These are phyloP conservation scores for Alternaria incomplexa DNA, from an alignment of 2,329 filamentous ascomycete species.

Conservation along the genomic window DNA sequence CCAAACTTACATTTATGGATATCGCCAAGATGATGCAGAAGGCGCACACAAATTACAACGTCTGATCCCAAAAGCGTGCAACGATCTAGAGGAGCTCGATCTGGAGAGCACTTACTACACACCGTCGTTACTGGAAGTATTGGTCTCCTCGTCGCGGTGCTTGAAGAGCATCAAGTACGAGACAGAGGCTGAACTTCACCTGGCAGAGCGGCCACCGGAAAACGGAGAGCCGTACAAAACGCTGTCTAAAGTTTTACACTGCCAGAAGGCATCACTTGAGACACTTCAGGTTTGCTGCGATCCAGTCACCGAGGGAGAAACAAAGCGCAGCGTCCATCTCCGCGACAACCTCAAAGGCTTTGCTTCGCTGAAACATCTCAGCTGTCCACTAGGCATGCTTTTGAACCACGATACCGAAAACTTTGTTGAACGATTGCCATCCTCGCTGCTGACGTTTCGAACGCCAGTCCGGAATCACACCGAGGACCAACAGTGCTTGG, in stretches of 20 bases:
- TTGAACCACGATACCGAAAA: constrained; percentile 1
- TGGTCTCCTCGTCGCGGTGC: constrained; percentile 21
- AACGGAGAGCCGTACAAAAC: not conserved
- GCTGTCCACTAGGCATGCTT: constrained; percentile 17
- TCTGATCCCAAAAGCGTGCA: constrained; percentile 20
- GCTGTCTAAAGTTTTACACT: constrained; percentile 10
- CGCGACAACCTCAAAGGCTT: constrained; percentile 18
- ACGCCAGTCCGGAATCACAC: constrained; percentile 6
- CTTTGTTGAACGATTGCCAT: constrained; percentile 20
- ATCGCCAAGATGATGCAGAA: not conserved
- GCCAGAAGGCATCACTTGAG: constrained; percentile 20
- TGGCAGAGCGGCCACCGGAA: constrained; percentile 2
- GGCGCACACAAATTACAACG: constrained; percentile 14
- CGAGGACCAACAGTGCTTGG: constrained; percentile 9
- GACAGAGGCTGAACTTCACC: not conserved
- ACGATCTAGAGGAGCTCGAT: constrained; percentile 23
- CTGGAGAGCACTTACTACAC: constrained; percentile 19
- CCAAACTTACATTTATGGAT: constrained; percentile 9
- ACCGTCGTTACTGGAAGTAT: constrained; percentile 12
- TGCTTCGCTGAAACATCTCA: constrained; percentile 14
- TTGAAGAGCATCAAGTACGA: constrained; percentile 26
- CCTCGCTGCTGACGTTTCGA: constrained; percentile 13
- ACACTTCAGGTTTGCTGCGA: constrained; percentile 12
- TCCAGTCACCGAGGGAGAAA: not conserved
- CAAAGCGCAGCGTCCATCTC: not conserved